Evolutionary conservation across 1,139 yeast genomes (phyloP).

Genomic region (Pichia sp.): DNA sequence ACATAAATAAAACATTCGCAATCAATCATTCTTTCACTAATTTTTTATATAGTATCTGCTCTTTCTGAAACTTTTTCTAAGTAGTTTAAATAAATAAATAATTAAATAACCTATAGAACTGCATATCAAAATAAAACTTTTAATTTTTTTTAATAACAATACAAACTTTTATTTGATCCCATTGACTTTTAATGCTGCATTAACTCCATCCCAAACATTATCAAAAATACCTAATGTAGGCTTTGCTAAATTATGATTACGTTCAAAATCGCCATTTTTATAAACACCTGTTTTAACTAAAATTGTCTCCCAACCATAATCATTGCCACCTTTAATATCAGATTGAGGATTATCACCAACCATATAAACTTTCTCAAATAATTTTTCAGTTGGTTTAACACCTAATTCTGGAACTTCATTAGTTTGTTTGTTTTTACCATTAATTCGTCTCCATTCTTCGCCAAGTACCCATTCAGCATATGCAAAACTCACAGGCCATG

Average conservation of each 20-base stretch:
- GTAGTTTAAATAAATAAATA: too few relatives aligned
- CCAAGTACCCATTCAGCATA: slow-evolving; percentile 70
- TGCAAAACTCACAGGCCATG: slow-evolving; percentile 70
- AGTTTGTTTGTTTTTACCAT: slow-evolving; percentile 19
- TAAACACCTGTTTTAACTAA: slow-evolving; percentile 86
- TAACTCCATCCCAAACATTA: slow-evolving; percentile 43
- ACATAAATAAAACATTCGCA: too few relatives aligned
- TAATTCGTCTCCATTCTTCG: slow-evolving; percentile 40
- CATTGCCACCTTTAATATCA: slow-evolving; percentile 85
- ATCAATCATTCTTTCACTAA: neutral
- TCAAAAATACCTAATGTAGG: slow-evolving; percentile 47
- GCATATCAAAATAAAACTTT: neutral
- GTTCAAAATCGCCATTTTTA: slow-evolving; percentile 54
- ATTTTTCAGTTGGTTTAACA: slow-evolving; percentile 32
- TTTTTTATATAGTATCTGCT: too few relatives aligned
- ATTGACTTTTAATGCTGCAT: slow-evolving; percentile 29
- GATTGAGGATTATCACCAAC: slow-evolving; percentile 95
- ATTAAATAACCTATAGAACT: too few relatives aligned
- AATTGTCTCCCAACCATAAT: slow-evolving; percentile 81
- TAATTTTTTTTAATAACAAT: slow-evolving; percentile 1
- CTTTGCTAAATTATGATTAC: slow-evolving; percentile 30
- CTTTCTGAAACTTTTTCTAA: too few relatives aligned
- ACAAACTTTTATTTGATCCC: too few relatives aligned
- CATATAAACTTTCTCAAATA: slow-evolving; percentile 67
- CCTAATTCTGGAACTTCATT: slow-evolving; percentile 33